phyloP scores from a whole-genome alignment of 2,329 filamentous ascomycete genomes.

The Aureobasidium sp. region DNA sequence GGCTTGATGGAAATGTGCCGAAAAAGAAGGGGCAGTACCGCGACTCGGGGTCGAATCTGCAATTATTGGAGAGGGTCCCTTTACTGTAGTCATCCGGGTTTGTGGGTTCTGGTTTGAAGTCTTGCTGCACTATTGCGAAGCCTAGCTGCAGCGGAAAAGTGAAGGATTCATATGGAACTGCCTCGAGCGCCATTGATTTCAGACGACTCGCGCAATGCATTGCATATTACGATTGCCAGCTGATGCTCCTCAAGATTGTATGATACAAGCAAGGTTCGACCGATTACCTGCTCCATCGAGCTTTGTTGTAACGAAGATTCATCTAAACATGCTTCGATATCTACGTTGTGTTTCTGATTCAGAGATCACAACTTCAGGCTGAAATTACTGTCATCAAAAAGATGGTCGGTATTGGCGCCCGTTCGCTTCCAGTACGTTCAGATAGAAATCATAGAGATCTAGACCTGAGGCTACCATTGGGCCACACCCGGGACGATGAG shows the following conservation, averaged over 20 bases:
- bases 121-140: background rate
- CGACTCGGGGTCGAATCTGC: background rate
- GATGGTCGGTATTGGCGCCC: too few species aligned
- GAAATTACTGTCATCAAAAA: background rate
- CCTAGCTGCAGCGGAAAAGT: background rate
- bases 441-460: background rate
- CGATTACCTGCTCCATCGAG: background rate
- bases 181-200: background rate
- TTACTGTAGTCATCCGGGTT: background rate
- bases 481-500: background rate
- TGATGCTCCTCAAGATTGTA: background rate
- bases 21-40: background rate
- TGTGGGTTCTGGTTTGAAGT: background rate
- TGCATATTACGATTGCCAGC: background rate
- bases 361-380: background rate
- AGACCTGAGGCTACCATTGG: background rate
- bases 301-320: background rate
- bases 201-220: background rate
- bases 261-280: background rate
- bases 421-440: background rate
- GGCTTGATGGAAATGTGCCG: conserved; percentile 11
- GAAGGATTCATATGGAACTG: background rate
- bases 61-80: background rate
- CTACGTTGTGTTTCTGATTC: conserved; percentile 1
- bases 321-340: conserved; percentile 6